Evolutionary conservation across 371 early-diverging fungal genomes (phyloP).

Genomic region (Syncephalastrum monosporum): DNA sequence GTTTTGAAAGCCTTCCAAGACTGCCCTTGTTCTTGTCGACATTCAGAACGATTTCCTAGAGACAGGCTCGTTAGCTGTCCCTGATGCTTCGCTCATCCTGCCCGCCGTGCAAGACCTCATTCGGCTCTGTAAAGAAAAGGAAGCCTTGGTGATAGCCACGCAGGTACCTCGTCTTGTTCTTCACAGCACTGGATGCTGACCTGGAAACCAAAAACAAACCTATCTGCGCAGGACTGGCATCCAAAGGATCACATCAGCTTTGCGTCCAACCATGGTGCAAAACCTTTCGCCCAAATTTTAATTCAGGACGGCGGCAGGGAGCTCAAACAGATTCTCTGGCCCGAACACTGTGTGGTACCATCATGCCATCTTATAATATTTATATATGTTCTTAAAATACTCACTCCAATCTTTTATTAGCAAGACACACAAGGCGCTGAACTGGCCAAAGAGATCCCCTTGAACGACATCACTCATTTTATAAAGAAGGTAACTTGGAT

Average conservation of each 20-base stretch:
- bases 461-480: constrained; percentile 16
- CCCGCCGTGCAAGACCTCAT: constrained; percentile 29
- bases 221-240: constrained; percentile 41
- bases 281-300: constrained; percentile 25
- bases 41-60: constrained; percentile 49
- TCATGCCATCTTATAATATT: background rate
- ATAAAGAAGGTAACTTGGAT: constrained; percentile 19
- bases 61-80: constrained; percentile 34
- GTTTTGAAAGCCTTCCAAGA: constrained; percentile 7
- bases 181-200: background rate
- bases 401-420: constrained; percentile 7
- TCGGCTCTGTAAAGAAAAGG: constrained; percentile 16
- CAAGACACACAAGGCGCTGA: constrained; percentile 32
- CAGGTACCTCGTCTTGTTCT: constrained; percentile 21
- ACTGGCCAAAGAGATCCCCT: constrained; percentile 10
- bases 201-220: background rate
- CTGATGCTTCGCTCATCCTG: constrained; percentile 27
- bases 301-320: constrained; percentile 29
- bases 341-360: constrained; percentile 45
- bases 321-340: constrained; percentile 36
- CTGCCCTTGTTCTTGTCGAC: constrained; percentile 42
- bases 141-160: constrained; percentile 32
- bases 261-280: constrained; percentile 33
- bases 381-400: background rate
- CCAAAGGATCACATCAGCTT: constrained; percentile 43